Conservation (phyloP, 2,329 filamentous ascomycete species). For the Chrysoporthe deuterocubensis region DNA sequence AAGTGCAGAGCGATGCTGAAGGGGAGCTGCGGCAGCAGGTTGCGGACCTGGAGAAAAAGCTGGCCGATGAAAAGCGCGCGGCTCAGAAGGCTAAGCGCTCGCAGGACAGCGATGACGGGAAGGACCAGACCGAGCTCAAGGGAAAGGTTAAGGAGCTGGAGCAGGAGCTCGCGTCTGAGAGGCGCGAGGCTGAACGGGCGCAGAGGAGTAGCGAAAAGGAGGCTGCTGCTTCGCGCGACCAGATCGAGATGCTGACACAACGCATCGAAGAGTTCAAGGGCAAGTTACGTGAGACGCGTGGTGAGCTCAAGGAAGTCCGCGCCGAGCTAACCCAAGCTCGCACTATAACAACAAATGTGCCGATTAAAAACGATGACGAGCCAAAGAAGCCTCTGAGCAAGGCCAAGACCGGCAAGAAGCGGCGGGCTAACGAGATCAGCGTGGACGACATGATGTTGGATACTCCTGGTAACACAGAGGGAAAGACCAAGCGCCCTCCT, state of each 20-base stretch:
- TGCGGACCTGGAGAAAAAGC: constrained; percentile 40
- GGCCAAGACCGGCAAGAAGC: constrained; percentile 49
- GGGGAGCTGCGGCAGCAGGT: constrained; percentile 46
- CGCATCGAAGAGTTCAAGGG: constrained; percentile 71
- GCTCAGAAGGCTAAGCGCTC: constrained; percentile 40
- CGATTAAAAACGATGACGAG: constrained; percentile 31
- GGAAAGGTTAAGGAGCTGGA: constrained; percentile 39
- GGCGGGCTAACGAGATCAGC: constrained; percentile 49
- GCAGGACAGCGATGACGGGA: constrained; percentile 39
- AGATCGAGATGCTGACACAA: constrained; percentile 69
- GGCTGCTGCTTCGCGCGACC: constrained; percentile 62
- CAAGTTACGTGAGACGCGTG: constrained; percentile 71
- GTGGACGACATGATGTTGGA: constrained; percentile 54
- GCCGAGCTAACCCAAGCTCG: constrained; percentile 46
- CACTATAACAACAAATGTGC: constrained; percentile 35
- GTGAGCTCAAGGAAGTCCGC: constrained; percentile 70
- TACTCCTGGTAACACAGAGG: constrained; percentile 44
- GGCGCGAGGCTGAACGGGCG: constrained; percentile 33
- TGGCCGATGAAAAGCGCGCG: constrained; percentile 26
- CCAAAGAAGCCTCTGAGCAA: constrained; percentile 38
- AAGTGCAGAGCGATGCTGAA: constrained; percentile 44
- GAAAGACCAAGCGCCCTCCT: constrained; percentile 45
- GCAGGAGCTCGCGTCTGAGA: constrained; percentile 47
- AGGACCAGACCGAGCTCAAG: constrained; percentile 36
- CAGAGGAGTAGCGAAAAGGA: constrained; percentile 56